Evolutionary conservation across 2,329 filamentous ascomycete genomes (phyloP).

Genomic region (Fusarium sp.): DNA sequence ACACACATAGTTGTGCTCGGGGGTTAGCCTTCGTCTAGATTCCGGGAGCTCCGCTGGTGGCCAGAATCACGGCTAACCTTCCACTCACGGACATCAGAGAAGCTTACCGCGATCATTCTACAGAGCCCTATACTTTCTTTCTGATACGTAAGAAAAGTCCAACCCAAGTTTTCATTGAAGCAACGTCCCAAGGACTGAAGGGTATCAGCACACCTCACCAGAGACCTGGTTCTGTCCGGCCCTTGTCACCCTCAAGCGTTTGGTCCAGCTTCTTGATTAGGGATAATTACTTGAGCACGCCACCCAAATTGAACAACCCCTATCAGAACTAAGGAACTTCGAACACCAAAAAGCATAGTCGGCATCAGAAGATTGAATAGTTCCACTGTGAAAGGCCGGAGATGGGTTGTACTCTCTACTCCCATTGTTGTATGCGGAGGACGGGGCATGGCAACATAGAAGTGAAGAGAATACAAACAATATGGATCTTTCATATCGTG

Average conservation of each 20-base stretch:
- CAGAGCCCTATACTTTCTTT: background rate
- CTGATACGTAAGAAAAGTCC: background rate
- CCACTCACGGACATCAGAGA: background rate
- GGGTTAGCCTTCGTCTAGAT: background rate
- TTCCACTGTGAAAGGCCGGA: background rate
- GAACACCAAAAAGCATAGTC: constrained; percentile 2
- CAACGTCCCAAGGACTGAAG: background rate
- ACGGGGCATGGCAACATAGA: background rate
- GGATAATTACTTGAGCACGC: background rate
- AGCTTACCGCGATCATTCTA: background rate
- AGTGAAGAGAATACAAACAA: background rate
- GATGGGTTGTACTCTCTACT: background rate
- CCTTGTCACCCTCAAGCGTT: background rate
- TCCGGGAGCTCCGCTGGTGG: background rate
- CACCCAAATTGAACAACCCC: background rate
- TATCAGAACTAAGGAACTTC: background rate
- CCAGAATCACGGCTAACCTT: background rate
- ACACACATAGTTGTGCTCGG: background rate
- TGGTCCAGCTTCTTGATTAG: background rate
- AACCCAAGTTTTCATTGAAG: background rate
- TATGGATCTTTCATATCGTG: background rate
- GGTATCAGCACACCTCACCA: constrained; percentile 3
- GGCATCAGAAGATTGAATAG: background rate
- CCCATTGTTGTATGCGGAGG: background rate
- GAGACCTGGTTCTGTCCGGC: background rate